Conservation (phyloP, 2,329 filamentous ascomycete genomes). For the Calycina marina region DNA sequence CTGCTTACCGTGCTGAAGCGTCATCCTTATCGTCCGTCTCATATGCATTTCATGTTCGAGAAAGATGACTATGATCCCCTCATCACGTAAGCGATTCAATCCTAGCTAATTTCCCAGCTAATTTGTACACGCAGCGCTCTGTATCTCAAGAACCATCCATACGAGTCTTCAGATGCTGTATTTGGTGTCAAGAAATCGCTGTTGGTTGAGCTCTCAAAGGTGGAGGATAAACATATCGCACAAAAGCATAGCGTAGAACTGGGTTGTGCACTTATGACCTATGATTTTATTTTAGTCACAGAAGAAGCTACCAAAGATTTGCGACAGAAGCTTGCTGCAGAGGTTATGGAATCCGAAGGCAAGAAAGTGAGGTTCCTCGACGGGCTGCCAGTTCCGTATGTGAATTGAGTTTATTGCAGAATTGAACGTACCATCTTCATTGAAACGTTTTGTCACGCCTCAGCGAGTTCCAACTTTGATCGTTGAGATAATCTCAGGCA, state of each 20-base stretch:
- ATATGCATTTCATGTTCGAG: constrained; percentile 84
- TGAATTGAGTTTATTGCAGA: too few relatives aligned
- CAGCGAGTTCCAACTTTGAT: too few relatives aligned
- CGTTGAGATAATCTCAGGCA: too few relatives aligned
- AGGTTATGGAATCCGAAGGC: constrained; percentile 38
- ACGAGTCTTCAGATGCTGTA: constrained; percentile 70
- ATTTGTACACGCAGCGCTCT: constrained; percentile 38
- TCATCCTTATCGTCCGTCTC: constrained; percentile 64
- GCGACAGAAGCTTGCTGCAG: constrained; percentile 48
- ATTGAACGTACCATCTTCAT: too few relatives aligned
- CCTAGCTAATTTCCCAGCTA: neutral
- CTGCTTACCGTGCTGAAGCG: constrained; percentile 49
- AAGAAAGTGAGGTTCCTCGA: constrained; percentile 55
- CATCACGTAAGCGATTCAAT: constrained; percentile 50
- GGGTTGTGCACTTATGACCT: constrained; percentile 46
- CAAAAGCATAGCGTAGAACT: constrained; percentile 48
- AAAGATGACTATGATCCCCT: constrained; percentile 66
- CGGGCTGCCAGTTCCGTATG: constrained; percentile 59
- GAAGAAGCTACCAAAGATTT: constrained; percentile 52
- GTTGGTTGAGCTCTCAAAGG: constrained; percentile 45
- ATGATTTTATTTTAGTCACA: constrained; percentile 66
- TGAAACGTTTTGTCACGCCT: too few relatives aligned
- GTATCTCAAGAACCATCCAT: constrained; percentile 63
- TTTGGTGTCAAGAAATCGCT: constrained; percentile 79
- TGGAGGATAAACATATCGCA: constrained; percentile 36